These are phyloP conservation scores for Nepenthes gracilis DNA, from an alignment of 148 eudicot species.

Conservation along the genomic window DNA sequence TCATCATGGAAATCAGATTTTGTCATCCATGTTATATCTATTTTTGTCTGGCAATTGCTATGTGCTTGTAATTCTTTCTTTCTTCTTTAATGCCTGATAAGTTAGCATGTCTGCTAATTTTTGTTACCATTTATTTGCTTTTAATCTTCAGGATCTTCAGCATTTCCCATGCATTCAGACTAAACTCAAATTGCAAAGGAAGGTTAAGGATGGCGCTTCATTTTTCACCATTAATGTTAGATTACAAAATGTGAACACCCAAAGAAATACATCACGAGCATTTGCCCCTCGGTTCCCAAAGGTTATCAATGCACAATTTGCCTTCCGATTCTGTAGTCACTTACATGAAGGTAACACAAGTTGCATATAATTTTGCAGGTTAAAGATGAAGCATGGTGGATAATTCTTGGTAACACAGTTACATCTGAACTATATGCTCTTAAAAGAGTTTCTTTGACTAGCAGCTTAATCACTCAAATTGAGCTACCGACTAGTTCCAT, in stretches of 20 bases:
- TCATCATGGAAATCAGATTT: too few relatives aligned
- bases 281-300: conserved; percentile 81
- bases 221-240: conserved; percentile 36
- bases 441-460: conserved; percentile 71
- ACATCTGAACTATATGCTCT: conserved; percentile 66
- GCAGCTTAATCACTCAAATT: conserved; percentile 53
- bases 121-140: neutral
- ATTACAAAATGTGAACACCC: conserved; percentile 41
- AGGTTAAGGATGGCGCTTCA: conserved; percentile 17
- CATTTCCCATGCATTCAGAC: conserved; percentile 69
- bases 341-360: conserved; percentile 6
- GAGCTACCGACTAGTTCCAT: conserved; percentile 52
- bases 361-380: conserved; percentile 27
- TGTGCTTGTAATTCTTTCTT: too few relatives aligned
- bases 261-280: conserved; percentile 54
- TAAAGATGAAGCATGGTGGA: conserved; percentile 99
- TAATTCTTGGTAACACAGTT: conserved; percentile 62
- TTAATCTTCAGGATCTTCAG: conserved; percentile 52
- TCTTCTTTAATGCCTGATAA: too few relatives aligned
- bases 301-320: conserved; percentile 23
- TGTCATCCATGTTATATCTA: too few relatives aligned
- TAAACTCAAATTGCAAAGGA: conserved; percentile 44
- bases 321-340: neutral
- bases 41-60: too few relatives aligned
- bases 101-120: too few relatives aligned